Conservation (phyloP, 2,329 filamentous ascomycete species). For the Hymenoscyphus repandus region DNA sequence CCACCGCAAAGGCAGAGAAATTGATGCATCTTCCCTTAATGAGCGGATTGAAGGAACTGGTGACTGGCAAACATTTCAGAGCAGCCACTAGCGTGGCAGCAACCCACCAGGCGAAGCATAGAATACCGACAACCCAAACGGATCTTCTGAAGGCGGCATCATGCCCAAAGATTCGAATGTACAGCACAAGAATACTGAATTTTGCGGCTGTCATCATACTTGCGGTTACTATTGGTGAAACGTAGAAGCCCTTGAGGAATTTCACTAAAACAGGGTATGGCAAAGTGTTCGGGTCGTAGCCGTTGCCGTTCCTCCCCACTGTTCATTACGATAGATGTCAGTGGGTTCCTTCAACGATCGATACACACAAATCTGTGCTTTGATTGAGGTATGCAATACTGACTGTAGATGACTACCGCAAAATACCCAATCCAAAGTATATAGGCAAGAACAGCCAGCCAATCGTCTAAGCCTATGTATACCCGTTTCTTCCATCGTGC, state of each 20-base stretch:
- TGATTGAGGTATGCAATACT: too few species aligned
- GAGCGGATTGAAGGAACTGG: not conserved
- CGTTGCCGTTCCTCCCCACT: too few species aligned
- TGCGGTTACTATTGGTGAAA: not conserved
- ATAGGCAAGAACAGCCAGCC: too few species aligned
- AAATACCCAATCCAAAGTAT: too few species aligned
- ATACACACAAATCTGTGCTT: too few species aligned
- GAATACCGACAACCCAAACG: not conserved
- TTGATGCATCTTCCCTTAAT: not conserved
- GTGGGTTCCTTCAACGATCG: too few species aligned
- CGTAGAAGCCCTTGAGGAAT: not conserved
- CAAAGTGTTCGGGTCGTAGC: too few species aligned
- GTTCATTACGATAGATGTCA: too few species aligned
- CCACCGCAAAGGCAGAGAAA: not conserved
- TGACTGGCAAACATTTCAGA: not conserved
- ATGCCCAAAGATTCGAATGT: not conserved
- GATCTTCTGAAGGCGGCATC: not conserved
- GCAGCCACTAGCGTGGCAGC: not conserved
- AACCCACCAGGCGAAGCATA: not conserved
- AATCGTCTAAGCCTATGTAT: too few species aligned
- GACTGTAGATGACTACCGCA: too few species aligned
- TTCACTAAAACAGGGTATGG: too few species aligned
- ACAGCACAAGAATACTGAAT: not conserved
- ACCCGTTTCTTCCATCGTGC: too few species aligned
- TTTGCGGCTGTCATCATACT: not conserved